phyloP scores from a whole-genome alignment of 257 asterid species.

The Dorcoceras hygrometricum region DNA sequence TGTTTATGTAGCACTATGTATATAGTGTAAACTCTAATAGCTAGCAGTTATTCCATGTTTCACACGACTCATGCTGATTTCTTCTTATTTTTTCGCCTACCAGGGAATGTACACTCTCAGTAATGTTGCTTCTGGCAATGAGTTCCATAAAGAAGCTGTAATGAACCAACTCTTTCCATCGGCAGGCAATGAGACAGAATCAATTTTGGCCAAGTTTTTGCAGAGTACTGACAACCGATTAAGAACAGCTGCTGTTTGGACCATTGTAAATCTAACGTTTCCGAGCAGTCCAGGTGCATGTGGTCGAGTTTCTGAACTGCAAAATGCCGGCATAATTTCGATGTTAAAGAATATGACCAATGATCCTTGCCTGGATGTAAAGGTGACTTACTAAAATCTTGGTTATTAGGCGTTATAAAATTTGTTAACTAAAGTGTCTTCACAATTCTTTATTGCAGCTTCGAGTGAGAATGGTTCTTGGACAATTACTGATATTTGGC shows the following conservation, averaged over 20 bases:
- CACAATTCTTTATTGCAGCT: constrained; percentile 47
- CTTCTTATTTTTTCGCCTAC: constrained; percentile 8
- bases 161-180: constrained; percentile 63
- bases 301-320: constrained; percentile 51
- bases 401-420: constrained; percentile 14
- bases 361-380: constrained; percentile 88
- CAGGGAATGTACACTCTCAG: constrained; percentile 75
- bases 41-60: not conserved
- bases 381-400: constrained; percentile 44
- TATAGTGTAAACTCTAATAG: not conserved
- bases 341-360: constrained; percentile 65
- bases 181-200: constrained; percentile 34
- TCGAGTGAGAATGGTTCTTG: constrained; percentile 58
- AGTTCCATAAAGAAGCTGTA: constrained; percentile 82
- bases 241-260: constrained; percentile 79
- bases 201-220: constrained; percentile 53
- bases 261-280: constrained; percentile 69
- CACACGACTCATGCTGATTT: no score
- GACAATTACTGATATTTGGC: constrained; percentile 51
- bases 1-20: not conserved
- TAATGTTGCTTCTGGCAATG: constrained; percentile 88
- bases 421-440: constrained; percentile 23
- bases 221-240: constrained; percentile 67
- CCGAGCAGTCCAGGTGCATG: constrained; percentile 66
- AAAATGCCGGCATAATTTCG: constrained; percentile 57